These are phyloP conservation scores for Chloromonas sp. DNA, from an alignment of 163 green algal species.

Conservation along the genomic window DNA sequence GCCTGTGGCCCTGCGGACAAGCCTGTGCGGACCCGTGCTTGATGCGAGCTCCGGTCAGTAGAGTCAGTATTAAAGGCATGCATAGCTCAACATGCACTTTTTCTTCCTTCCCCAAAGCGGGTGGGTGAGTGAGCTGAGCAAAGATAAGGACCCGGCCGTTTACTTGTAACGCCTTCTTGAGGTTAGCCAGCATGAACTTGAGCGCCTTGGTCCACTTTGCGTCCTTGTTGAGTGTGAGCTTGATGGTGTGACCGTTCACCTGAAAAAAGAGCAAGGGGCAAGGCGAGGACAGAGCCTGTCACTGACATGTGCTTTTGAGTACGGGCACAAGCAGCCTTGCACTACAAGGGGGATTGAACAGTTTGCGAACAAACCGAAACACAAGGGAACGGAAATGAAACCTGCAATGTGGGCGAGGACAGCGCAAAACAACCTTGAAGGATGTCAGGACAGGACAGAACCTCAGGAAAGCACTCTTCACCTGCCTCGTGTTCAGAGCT, in stretches of 20 bases:
- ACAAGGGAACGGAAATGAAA: too few species aligned
- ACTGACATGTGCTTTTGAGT: neutral
- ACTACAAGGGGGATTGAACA: neutral
- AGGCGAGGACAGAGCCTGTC: too few species aligned
- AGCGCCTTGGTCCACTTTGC: slow-evolving; percentile 91
- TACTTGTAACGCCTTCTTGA: slow-evolving; percentile 45
- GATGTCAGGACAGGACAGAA: too few species aligned
- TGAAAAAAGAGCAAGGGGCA: neutral
- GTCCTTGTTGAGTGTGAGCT: slow-evolving; percentile 80
- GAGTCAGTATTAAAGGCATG: neutral
- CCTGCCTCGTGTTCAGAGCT: too few species aligned
- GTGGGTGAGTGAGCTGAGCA: neutral
- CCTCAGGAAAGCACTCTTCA: too few species aligned
- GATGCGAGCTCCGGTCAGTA: neutral
- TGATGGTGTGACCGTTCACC: slow-evolving; percentile 70
- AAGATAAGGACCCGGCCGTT: neutral
- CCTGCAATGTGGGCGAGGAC: too few species aligned
- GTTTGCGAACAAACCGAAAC: neutral
- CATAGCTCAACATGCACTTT: too few species aligned
- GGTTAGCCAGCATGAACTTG: slow-evolving; percentile 86
- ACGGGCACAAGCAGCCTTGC: neutral
- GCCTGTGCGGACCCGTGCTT: neutral
- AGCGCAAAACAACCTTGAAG: too few species aligned
- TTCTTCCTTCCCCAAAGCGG: neutral
- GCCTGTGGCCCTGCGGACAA: neutral